These are phyloP conservation scores for Phaffia rhodozyma DNA, from an alignment of 1,284 basidiomycete species.

Conservation along the genomic window DNA sequence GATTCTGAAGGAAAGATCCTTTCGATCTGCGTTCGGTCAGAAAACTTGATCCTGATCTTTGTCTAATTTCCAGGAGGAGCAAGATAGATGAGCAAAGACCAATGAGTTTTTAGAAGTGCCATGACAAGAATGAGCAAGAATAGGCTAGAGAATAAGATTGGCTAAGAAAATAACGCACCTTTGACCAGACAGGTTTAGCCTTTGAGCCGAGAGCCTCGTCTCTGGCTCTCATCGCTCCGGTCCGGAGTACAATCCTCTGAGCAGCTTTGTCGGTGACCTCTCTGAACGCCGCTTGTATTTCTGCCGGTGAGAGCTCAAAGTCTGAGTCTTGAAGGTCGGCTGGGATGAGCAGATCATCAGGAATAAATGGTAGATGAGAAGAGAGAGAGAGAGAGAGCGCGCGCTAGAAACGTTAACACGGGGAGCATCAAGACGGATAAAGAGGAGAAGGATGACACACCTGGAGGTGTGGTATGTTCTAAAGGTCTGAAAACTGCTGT, in stretches of 20 bases:
- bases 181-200: slow-evolving; percentile 1
- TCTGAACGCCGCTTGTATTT: slow-evolving; percentile 8
- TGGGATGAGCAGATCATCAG: not conserved
- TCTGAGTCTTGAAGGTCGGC: slow-evolving; percentile 16
- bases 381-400: no score
- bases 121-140: not conserved
- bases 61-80: slow-evolving; percentile 24
- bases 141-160: not conserved
- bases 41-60: slow-evolving; percentile 34
- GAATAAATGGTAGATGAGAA: no score
- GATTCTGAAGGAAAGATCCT: slow-evolving; percentile 26
- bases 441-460: not conserved
- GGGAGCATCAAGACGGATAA: not conserved
- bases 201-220: not conserved
- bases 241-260: slow-evolving; percentile 6
- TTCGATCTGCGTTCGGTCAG: slow-evolving; percentile 33
- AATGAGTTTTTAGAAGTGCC: not conserved
- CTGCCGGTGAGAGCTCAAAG: slow-evolving; percentile 9
- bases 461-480: not conserved
- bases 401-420: not conserved
- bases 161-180: not conserved
- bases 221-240: slow-evolving; percentile 14
- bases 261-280: not conserved
- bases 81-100: not conserved
- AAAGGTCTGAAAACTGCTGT: slow-evolving; percentile 3